Evolutionary conservation across 495 filamentous ascomycete species (phyloP).

Genomic region (Penicillium chermesinum): DNA sequence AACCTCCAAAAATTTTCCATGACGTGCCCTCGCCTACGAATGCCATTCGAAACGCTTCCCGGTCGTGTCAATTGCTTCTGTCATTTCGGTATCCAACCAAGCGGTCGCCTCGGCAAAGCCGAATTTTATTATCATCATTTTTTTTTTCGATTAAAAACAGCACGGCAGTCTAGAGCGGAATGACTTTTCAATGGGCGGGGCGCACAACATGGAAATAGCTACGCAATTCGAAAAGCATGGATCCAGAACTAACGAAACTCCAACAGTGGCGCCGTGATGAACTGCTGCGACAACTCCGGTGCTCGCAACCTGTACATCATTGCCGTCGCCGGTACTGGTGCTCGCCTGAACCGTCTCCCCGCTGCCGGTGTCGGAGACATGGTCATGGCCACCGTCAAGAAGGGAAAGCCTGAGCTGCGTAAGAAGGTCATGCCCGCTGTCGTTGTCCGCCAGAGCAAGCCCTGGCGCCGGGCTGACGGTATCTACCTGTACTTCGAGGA

Average conservation of each 20-base stretch:
- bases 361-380: constrained; percentile 98
- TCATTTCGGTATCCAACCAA: background rate
- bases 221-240: constrained; percentile 2
- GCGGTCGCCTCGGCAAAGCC: background rate
- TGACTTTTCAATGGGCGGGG: constrained; percentile 12
- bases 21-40: constrained; percentile 19
- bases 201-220: constrained; percentile 6
- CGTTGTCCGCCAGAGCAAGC: constrained; percentile 97
- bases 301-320: constrained; percentile 99
- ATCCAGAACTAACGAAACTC: constrained; percentile 7
- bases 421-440: constrained; percentile 99
- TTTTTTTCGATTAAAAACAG: constrained; percentile 2
- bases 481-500: constrained; percentile 99
- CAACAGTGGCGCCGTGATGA: constrained; percentile 86
- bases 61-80: background rate
- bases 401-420: constrained; percentile 98
- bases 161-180: constrained; percentile 5
- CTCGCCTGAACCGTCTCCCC: constrained; percentile 94
- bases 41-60: constrained; percentile 12
- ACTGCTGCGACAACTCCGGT: constrained; percentile 97
- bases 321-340: constrained; percentile 98
- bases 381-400: constrained; percentile 99
- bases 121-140: background rate
- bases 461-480: constrained; percentile 95
- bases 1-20: constrained; percentile 10